Percentiles rank a stretch among this genome's conserved stretches.
Evolutionary conservation across 108 stramenopile species (phyloP).

Genomic region (Cyclotella sp.): DNA sequence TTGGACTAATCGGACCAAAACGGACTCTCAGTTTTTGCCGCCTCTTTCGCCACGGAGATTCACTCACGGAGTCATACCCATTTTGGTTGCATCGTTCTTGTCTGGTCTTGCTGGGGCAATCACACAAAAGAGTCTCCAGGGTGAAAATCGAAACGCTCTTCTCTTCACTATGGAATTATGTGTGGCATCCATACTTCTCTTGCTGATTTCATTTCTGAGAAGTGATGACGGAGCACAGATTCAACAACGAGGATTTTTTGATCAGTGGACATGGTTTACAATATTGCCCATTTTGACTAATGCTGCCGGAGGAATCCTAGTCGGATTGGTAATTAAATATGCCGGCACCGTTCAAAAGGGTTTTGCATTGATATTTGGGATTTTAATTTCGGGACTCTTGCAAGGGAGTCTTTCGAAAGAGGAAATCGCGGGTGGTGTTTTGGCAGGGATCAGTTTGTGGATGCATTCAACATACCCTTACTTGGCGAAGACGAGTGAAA

Average conservation of each 20-base stretch:
- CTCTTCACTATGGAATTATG: slow-evolving; percentile 92
- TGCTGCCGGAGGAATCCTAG: slow-evolving; percentile 90
- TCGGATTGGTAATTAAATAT: slow-evolving; percentile 94
- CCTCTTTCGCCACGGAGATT: slow-evolving; percentile 51
- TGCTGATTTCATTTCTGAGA: slow-evolving; percentile 51
- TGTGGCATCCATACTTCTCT: slow-evolving; percentile 60
- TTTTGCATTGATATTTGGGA: slow-evolving; percentile 91
- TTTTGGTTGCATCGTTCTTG: slow-evolving; percentile 83
- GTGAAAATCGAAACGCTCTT: slow-evolving; percentile 76
- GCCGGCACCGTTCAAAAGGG: slow-evolving; percentile 92
- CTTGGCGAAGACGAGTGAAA: background rate
- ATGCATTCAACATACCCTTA: slow-evolving; percentile 82
- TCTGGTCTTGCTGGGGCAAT: slow-evolving; percentile 91
- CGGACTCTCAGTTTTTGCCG: slow-evolving; percentile 9
- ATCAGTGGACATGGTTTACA: slow-evolving; percentile 78
- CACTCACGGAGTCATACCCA: slow-evolving; percentile 82
- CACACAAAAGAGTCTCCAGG: slow-evolving; percentile 89
- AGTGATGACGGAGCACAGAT: slow-evolving; percentile 74
- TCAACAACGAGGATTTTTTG: slow-evolving; percentile 69
- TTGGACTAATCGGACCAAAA: slow-evolving; percentile 9
- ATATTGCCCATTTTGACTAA: slow-evolving; percentile 88
- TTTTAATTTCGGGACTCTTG: slow-evolving; percentile 74
- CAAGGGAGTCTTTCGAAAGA: slow-evolving; percentile 70
- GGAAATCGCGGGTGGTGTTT: slow-evolving; percentile 70
- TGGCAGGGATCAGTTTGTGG: slow-evolving; percentile 83